These are phyloP conservation scores for Podaxis carcinomalis DNA, from an alignment of 768 basidiomycete genomes.

Conservation along the genomic window DNA sequence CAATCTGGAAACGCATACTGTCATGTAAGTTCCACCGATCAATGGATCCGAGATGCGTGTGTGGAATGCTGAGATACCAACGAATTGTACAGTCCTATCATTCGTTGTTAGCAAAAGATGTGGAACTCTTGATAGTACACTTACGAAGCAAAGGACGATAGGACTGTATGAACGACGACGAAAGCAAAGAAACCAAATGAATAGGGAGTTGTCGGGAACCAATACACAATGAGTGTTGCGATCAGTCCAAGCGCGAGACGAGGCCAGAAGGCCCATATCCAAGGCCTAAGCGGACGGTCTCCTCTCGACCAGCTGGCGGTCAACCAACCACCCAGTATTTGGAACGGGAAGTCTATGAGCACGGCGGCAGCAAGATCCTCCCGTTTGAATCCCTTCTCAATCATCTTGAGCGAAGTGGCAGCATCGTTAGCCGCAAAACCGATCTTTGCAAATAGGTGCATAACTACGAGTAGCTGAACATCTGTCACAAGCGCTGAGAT, in stretches of 20 bases:
- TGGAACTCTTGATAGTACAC: conserved; percentile 21
- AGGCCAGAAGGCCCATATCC: conserved; percentile 91
- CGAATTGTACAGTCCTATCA: conserved; percentile 92
- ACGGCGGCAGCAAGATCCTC: conserved; percentile 96
- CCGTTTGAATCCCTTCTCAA: conserved; percentile 93
- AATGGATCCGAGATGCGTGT: conserved; percentile 93
- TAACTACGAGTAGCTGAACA: conserved; percentile 78
- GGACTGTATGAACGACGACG: conserved; percentile 75
- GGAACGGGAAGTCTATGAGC: conserved; percentile 96
- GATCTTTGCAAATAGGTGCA: conserved; percentile 91
- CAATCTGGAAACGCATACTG: conserved; percentile 48
- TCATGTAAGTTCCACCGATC: conserved; percentile 99
- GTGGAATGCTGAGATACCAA: conserved; percentile 98
- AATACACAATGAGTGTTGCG: conserved; percentile 74
- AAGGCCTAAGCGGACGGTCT: conserved; percentile 74
- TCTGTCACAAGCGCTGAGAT: conserved; percentile 44
- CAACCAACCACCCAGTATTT: conserved; percentile 91
- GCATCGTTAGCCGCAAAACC: conserved; percentile 95
- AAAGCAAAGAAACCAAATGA: conserved; percentile 74
- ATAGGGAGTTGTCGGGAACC: conserved; percentile 78
- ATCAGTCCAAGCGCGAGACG: conserved; percentile 70
- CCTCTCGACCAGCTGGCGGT: conserved; percentile 90
- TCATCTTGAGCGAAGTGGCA: conserved; percentile 85
- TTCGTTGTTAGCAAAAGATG: not conserved
- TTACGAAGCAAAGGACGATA: conserved; percentile 83